These are phyloP conservation scores for Cercospora sp. DNA, from an alignment of 2,329 filamentous ascomycete genomes.

Conservation along the genomic window DNA sequence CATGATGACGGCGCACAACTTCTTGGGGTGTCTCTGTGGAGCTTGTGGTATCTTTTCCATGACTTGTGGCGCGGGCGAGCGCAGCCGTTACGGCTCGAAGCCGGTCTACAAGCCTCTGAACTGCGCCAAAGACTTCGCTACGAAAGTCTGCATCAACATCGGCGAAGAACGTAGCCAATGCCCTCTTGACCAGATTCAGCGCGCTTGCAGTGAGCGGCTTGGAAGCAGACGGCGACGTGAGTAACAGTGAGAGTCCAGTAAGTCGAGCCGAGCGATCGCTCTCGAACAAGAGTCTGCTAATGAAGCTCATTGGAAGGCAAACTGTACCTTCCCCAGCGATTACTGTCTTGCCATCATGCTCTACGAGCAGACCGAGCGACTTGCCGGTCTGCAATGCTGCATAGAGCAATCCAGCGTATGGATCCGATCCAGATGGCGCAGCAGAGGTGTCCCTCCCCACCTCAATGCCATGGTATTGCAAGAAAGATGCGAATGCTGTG, in stretches of 20 bases:
- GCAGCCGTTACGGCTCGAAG: conserved; percentile 66
- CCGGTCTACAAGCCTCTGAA: conserved; percentile 74
- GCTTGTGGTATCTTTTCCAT: not conserved
- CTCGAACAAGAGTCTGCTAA: conserved; percentile 43
- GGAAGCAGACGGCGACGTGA: conserved; percentile 72
- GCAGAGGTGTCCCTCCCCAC: not conserved
- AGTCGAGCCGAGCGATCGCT: conserved; percentile 60
- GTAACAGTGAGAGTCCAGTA: conserved; percentile 77
- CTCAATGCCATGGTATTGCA: conserved; percentile 39
- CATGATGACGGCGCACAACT: conserved; percentile 18
- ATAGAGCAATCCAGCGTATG: conserved; percentile 32
- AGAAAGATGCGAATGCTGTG: conserved; percentile 43
- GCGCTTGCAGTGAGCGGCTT: conserved; percentile 66
- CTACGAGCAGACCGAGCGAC: conserved; percentile 48
- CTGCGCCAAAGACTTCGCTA: conserved; percentile 73
- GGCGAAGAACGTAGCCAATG: conserved; percentile 71
- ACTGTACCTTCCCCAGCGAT: conserved; percentile 42
- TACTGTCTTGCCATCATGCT: conserved; percentile 32
- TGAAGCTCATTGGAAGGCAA: conserved; percentile 53
- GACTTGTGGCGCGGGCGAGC: conserved; percentile 38
- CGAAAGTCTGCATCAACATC: conserved; percentile 86
- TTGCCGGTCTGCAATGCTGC: conserved; percentile 49
- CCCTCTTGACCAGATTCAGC: conserved; percentile 62
- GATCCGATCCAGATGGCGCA: not conserved
- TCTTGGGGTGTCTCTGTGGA: not conserved